Conservation (phyloP, 345 rosid genomes). For the Heritiera littoralis region DNA sequence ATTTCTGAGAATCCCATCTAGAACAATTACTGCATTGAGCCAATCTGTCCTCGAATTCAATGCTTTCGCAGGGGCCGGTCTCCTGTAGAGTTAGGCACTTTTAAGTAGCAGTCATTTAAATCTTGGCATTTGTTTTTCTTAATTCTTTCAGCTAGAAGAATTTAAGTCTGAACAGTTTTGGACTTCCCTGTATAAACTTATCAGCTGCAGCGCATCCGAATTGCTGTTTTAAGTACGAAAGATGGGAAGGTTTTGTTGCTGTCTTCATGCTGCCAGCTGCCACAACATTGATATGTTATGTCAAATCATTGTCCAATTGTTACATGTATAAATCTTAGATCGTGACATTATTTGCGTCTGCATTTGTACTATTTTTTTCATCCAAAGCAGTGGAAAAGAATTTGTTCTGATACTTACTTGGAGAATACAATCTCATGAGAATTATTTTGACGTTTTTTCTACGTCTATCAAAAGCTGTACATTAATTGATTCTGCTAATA, state of each 20-base stretch:
- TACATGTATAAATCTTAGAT: background rate
- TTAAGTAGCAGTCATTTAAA: background rate
- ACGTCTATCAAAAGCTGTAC: background rate
- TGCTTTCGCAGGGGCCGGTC: background rate
- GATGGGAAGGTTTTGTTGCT: background rate
- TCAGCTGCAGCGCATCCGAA: background rate
- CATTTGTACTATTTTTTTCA: too few relatives aligned
- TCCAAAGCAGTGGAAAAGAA: background rate
- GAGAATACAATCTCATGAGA: background rate
- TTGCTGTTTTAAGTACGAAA: background rate
- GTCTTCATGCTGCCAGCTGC: background rate
- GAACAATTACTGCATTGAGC: too few relatives aligned
- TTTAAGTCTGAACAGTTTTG: background rate
- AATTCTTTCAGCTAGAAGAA: background rate
- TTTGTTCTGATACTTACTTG: background rate
- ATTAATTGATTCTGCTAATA: background rate
- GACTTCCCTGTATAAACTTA: background rate
- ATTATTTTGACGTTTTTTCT: too few relatives aligned
- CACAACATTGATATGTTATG: background rate
- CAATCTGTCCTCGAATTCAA: background rate
- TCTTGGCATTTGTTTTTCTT: background rate
- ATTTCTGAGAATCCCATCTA: too few relatives aligned
- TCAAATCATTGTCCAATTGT: too few relatives aligned
- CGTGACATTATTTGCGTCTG: background rate
- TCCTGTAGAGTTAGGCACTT: background rate